phyloP scores from a whole-genome alignment of 73 alveolate species.

The Tetrahymena malaccensis region DNA sequence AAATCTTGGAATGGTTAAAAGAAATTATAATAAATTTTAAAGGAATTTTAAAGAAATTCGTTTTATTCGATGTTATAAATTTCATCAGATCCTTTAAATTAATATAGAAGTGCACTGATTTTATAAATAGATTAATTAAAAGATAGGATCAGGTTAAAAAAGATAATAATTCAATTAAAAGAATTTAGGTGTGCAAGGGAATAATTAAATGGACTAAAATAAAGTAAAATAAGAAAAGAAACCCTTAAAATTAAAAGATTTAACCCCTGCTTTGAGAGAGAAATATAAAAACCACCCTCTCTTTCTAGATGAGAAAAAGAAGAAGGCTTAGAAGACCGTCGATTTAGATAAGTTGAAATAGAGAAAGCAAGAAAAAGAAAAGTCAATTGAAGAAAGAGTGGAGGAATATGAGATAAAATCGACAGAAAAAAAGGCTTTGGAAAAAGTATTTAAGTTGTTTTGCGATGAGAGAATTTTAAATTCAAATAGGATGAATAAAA shows the following conservation, averaged over 20 bases:
- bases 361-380: conserved; percentile 33
- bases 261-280: not conserved
- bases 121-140: not conserved
- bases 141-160: not conserved
- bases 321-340: not conserved
- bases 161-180: not conserved
- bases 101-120: not conserved
- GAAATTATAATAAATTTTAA: not conserved
- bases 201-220: not conserved
- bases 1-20: not conserved
- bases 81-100: not conserved
- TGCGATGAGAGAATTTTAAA: conserved; percentile 15
- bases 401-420: conserved; percentile 35
- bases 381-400: conserved; percentile 25
- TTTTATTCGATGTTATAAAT: not conserved
- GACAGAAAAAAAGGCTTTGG: conserved; percentile 18
- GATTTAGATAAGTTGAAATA: conserved; percentile 33
- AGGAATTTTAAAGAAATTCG: not conserved
- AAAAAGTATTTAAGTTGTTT: not conserved
- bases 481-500: not conserved
- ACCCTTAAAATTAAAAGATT: not conserved
- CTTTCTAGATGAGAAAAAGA: not conserved
- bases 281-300: not conserved
- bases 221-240: not conserved
- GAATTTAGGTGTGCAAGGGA: not conserved